Evolutionary conservation across 768 basidiomycete genomes (phyloP).

Genomic region (Leccinum broughii): DNA sequence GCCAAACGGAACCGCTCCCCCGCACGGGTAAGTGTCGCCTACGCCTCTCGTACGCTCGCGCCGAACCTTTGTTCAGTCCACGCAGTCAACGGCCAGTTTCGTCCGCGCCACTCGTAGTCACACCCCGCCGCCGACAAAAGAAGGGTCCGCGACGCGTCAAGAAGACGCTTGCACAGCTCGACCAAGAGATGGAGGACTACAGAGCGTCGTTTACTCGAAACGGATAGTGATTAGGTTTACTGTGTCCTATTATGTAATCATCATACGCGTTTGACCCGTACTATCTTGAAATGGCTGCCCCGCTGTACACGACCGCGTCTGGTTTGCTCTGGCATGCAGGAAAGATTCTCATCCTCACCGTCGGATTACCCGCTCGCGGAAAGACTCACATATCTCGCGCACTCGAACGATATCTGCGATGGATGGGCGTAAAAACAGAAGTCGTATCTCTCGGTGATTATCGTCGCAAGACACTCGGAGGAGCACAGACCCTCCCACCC

Average conservation of each 20-base stretch:
- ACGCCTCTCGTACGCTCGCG: not conserved
- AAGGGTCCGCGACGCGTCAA: slow-evolving; percentile 77
- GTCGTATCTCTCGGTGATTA: slow-evolving; percentile 97
- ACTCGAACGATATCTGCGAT: slow-evolving; percentile 94
- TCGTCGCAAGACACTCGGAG: slow-evolving; percentile 85
- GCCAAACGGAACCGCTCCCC: slow-evolving; percentile 16
- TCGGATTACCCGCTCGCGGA: slow-evolving; percentile 91
- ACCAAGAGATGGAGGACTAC: slow-evolving; percentile 83
- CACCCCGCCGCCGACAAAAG: slow-evolving; percentile 50
- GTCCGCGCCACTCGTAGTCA: slow-evolving; percentile 25
- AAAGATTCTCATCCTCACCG: slow-evolving; percentile 90
- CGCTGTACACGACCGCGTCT: slow-evolving; percentile 89
- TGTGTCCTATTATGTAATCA: slow-evolving; percentile 22
- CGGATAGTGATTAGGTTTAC: slow-evolving; percentile 13
- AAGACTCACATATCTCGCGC: slow-evolving; percentile 97
- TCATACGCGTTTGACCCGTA: not conserved
- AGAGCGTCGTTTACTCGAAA: slow-evolving; percentile 39
- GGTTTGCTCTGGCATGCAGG: slow-evolving; percentile 90
- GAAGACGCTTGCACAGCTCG: slow-evolving; percentile 65
- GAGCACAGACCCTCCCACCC: slow-evolving; percentile 80
- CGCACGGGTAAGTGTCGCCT: slow-evolving; percentile 13
- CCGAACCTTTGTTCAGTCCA: slow-evolving; percentile 14
- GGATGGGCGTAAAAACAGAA: slow-evolving; percentile 96
- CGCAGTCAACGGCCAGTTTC: slow-evolving; percentile 21
- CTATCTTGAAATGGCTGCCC: slow-evolving; percentile 67